Evolutionary conservation across 495 filamentous ascomycete genomes (phyloP).

Genomic region (Bombardia bombarda): DNA sequence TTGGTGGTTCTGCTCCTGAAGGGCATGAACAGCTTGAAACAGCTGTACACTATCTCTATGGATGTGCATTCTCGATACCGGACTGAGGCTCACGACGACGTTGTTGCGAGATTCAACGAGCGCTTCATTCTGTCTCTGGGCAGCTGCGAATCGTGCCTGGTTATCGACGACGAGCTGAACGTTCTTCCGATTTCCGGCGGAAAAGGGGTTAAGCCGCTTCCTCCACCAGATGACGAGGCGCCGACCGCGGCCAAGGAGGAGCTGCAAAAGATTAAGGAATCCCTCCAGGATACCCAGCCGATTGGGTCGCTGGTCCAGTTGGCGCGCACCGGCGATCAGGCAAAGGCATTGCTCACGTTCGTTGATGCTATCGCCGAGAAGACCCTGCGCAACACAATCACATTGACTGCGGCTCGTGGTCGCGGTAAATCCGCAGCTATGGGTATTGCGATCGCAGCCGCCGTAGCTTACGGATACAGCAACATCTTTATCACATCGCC

Average conservation of each 20-base stretch:
- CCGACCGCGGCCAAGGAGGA: conserved; percentile 64
- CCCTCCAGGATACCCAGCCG: conserved; percentile 73
- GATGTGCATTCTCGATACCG: conserved; percentile 95
- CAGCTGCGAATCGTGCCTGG: conserved; percentile 87
- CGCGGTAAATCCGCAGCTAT: conserved; percentile 94
- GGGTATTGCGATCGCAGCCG: conserved; percentile 88
- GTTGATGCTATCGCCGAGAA: conserved; percentile 96
- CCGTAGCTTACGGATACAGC: conserved; percentile 91
- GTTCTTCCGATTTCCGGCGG: conserved; percentile 96
- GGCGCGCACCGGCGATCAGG: conserved; percentile 88
- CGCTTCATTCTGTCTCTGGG: conserved; percentile 93
- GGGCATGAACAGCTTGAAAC: conserved; percentile 94
- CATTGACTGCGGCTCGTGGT: conserved; percentile 88
- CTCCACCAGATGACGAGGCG: conserved; percentile 61
- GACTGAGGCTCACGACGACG: conserved; percentile 94
- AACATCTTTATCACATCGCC: conserved; percentile 99
- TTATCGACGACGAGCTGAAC: conserved; percentile 96
- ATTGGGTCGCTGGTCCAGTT: conserved; percentile 76
- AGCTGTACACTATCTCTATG: conserved; percentile 96
- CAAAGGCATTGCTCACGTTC: conserved; percentile 89
- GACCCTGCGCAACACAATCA: conserved; percentile 85
- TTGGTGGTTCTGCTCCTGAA: conserved; percentile 85
- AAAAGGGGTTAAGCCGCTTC: conserved; percentile 78
- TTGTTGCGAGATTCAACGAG: conserved; percentile 95
- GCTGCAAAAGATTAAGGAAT: conserved; percentile 80